Evolutionary conservation across 2,329 filamentous ascomycete species (phyloP), one percentile per base, ranked within the genome.

Genomic region (Clonostachys rosea): DNA sequence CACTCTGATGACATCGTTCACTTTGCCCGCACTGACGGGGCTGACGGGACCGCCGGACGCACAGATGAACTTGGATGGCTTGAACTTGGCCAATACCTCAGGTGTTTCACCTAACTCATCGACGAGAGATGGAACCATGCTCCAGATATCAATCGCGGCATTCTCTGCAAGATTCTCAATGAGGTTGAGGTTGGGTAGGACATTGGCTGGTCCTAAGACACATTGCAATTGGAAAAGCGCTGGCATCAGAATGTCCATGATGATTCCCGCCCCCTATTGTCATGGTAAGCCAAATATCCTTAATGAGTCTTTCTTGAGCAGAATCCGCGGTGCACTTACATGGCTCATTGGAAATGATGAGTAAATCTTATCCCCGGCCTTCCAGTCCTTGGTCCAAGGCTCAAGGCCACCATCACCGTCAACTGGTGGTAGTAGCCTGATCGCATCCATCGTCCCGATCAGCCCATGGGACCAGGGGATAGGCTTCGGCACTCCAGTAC

Each of bases 401-500:
- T 33, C 45, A 34, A 62, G 43, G 3, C 52, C 56, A 9, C 42
- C 48, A 34, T 62, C 58, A 1, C 66, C 66, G 2, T 65, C 56
- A 1, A 53, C 52, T 8, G 58, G 55, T 0, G 66, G 63, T 0
- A 70, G 54, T 2, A 67, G 49, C 10, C 62, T 55, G 2, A 68
- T 54, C 1, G 64, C 63, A 40, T 56, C 55, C 2, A 47, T 10
- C 5, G 40, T 10, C 3, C 50, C 17, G 3, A 50, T 6, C 8
- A 46, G 50, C 12, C 41, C 49, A 9, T 55, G 52, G 5, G 45
- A 47, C 10, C 42, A 24, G 1, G 55, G 47, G 42, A 86, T 83
- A 0, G 81, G 80, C 50, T 85, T 85, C 0, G 82, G 82, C 0
- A 84, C 65, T 0, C 81, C 81, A 0, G 83, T 84, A 0, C 76